phyloP scores from a whole-genome alignment of 306 rosid species.

The Mimosa bimucronata region DNA sequence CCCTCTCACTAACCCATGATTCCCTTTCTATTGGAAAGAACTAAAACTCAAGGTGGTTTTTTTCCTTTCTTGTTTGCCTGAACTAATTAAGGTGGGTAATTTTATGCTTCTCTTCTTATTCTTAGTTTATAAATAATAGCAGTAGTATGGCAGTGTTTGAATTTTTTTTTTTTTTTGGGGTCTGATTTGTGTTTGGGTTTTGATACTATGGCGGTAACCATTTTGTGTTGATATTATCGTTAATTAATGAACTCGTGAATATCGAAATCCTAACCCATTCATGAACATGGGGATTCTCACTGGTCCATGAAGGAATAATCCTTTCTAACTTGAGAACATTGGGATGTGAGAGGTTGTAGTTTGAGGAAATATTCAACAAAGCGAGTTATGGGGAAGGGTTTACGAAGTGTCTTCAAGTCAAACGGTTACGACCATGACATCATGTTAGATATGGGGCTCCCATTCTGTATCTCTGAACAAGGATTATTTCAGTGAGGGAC shows the following conservation, averaged over 20 bases:
- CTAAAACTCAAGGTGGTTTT: background rate
- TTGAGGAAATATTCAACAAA: slow-evolving; percentile 49
- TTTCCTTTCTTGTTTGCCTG: too few species aligned
- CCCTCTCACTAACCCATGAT: background rate
- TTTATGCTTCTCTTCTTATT: background rate
- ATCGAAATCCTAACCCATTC: background rate
- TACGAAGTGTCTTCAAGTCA: slow-evolving; percentile 54
- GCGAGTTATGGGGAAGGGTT: slow-evolving; percentile 52
- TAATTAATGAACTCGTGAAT: background rate
- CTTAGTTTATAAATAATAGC: too few species aligned
- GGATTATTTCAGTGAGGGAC: slow-evolving; percentile 47
- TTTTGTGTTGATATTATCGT: background rate
- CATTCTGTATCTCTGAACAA: slow-evolving; percentile 36
- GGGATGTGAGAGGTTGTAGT: background rate
- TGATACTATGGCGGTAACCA: too few species aligned
- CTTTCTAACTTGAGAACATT: background rate
- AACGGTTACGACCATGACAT: slow-evolving; percentile 80
- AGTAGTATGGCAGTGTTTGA: too few species aligned
- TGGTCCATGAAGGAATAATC: background rate
- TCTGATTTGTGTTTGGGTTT: background rate
- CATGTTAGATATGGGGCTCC: slow-evolving; percentile 55
- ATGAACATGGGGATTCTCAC: background rate
- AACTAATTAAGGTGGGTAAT: too few species aligned
- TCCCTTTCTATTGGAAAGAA: background rate
- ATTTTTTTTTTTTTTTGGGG: too few species aligned